Evolutionary conservation across 208 protist species (phyloP).

Genomic region (Leishmania major): DNA sequence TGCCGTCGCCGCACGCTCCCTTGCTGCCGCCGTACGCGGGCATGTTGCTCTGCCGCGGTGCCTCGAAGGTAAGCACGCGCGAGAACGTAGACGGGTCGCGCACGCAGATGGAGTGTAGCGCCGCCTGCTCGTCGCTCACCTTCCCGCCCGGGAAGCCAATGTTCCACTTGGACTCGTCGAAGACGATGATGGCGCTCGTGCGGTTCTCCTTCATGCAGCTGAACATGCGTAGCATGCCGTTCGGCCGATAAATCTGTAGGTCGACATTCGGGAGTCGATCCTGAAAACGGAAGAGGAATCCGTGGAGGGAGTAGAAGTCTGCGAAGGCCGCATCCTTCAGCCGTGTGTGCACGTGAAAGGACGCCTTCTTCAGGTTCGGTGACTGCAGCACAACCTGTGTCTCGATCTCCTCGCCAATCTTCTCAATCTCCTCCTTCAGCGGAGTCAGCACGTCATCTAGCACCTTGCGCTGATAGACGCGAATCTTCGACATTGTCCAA

Average conservation of each 20-base stretch:
- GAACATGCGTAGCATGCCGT: conserved; percentile 91
- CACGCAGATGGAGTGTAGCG: conserved; percentile 78
- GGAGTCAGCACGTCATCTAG: conserved; percentile 66
- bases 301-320: conserved; percentile 83
- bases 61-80: conserved; percentile 62
- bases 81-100: conserved; percentile 71
- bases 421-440: conserved; percentile 67
- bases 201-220: conserved; percentile 91
- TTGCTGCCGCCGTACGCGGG: conserved; percentile 9
- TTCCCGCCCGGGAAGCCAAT: conserved; percentile 71
- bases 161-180: conserved; percentile 73
- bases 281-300: conserved; percentile 74
- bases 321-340: conserved; percentile 84
- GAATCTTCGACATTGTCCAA: conserved; percentile 79
- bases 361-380: conserved; percentile 91
- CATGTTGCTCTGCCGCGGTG: conserved; percentile 35
- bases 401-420: conserved; percentile 75
- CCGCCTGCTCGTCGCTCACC: conserved; percentile 69
- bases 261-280: conserved; percentile 77
- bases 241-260: conserved; percentile 82
- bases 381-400: conserved; percentile 86
- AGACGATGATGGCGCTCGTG: conserved; percentile 84
- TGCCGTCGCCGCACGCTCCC: background rate
- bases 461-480: conserved; percentile 74
- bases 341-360: conserved; percentile 88